A percentile compares a stretch with the other conserved stretches of the same genome.
These are phyloP conservation scores for Pugionium dolabratum DNA, from an alignment of 345 rosid genomes.

Conservation along the genomic window DNA sequence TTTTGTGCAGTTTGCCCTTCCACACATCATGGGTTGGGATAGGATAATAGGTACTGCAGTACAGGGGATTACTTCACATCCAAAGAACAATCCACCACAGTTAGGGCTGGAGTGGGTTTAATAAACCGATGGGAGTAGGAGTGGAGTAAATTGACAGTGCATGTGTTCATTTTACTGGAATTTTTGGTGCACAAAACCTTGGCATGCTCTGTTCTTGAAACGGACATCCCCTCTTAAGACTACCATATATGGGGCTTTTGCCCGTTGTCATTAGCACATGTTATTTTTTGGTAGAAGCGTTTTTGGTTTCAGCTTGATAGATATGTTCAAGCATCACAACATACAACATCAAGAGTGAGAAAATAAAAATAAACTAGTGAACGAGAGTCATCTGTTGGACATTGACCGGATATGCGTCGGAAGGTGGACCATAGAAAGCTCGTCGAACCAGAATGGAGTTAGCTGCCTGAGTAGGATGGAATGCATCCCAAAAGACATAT, in stretches of 20 bases:
- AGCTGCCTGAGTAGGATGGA: conserved; percentile 83
- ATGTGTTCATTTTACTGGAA: conserved; percentile 15
- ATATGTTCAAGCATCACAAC: conserved; percentile 25
- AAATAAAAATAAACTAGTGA: conserved; percentile 24
- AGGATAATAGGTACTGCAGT: conserved; percentile 42
- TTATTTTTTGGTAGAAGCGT: conserved; percentile 25
- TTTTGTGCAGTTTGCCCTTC: conserved; percentile 76
- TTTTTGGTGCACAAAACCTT: conserved; percentile 21
- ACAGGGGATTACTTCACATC: conserved; percentile 35
- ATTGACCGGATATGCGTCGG: conserved; percentile 69
- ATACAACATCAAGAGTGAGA: conserved; percentile 17
- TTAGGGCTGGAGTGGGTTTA: conserved; percentile 73
- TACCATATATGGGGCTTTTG: conserved; percentile 15
- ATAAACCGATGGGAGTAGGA: conserved; percentile 42
- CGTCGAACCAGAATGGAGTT: conserved; percentile 55
- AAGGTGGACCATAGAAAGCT: conserved; percentile 65
- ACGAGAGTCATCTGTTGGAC: conserved; percentile 66
- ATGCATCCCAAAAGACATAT: conserved; percentile 88
- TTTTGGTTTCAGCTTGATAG: conserved; percentile 13
- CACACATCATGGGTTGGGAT: conserved; percentile 94
- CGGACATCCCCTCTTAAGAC: conserved; percentile 16
- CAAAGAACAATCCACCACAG: conserved; percentile 42
- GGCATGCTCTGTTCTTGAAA: conserved; percentile 31
- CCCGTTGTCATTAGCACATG: conserved; percentile 16
- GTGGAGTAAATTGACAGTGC: conserved; percentile 23